Percentiles rank a stretch among this genome's conserved stretches.
phyloP scores from a whole-genome alignment of 2,329 filamentous ascomycete genomes.

The Fonsecaea nubica region DNA sequence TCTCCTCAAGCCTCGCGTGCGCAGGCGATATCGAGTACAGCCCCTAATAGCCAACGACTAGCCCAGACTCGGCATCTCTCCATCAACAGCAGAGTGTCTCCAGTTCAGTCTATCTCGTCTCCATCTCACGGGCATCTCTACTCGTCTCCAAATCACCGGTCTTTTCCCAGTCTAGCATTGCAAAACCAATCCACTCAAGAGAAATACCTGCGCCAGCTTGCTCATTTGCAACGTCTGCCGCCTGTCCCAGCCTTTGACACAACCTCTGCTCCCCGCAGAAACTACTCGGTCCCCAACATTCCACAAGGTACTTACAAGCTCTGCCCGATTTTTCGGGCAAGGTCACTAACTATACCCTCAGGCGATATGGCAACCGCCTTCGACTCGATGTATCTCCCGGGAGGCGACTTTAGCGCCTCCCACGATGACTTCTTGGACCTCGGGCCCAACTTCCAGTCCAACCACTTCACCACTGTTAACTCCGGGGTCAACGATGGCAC shows the following conservation, averaged over 20 bases:
- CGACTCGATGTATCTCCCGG: constrained; percentile 38
- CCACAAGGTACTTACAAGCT: constrained; percentile 45
- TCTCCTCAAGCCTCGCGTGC: constrained; percentile 40
- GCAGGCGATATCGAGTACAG: constrained; percentile 44
- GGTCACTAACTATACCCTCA: constrained; percentile 29
- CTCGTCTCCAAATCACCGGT: constrained; percentile 39
- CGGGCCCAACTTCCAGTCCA: constrained; percentile 29
- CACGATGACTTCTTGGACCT: constrained; percentile 35
- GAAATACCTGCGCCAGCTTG: constrained; percentile 40
- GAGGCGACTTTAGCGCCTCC: constrained; percentile 35
- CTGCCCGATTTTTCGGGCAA: constrained; percentile 51
- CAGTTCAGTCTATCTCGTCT: constrained; percentile 36
- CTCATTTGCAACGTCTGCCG: constrained; percentile 38
- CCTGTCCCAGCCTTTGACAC: constrained; percentile 45
- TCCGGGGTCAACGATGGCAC: constrained; percentile 56
- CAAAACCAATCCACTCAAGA: constrained; percentile 34
- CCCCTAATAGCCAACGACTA: constrained; percentile 40
- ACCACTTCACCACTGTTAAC: constrained; percentile 25
- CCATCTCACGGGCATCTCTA: constrained; percentile 32
- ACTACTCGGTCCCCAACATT: constrained; percentile 32
- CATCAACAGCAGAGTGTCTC: constrained; percentile 39
- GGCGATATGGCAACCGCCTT: constrained; percentile 36
- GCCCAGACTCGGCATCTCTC: constrained; percentile 39
- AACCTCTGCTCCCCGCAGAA: constrained; percentile 36
- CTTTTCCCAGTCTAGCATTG: constrained; percentile 38